Evolutionary conservation across 2,329 filamentous ascomycete species (phyloP).

Genomic region (Blastomyces parvus): DNA sequence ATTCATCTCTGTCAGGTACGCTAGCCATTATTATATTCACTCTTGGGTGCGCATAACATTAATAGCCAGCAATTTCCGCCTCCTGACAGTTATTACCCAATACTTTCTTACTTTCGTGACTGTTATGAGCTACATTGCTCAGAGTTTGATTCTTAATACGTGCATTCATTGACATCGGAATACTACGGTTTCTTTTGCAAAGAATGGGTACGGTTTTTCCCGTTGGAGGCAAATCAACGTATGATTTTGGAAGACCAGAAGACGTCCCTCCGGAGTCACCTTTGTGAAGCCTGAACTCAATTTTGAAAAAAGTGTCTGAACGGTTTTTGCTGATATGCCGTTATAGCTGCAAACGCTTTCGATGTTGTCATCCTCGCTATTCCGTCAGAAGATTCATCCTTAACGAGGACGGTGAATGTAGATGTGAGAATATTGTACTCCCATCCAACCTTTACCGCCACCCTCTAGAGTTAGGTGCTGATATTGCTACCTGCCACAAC

Average conservation of each 20-base stretch:
- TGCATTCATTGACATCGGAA: background rate
- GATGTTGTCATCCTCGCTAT: constrained; percentile 2
- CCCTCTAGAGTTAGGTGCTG: background rate
- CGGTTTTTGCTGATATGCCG: background rate
- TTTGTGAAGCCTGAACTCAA: background rate
- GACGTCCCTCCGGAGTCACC: background rate
- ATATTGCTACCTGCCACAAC: background rate
- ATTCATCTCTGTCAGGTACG: background rate
- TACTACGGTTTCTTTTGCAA: background rate
- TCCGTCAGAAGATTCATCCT: background rate
- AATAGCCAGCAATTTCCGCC: background rate
- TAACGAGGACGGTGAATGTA: background rate
- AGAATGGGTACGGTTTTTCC: background rate
- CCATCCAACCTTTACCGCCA: background rate
- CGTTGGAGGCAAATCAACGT: background rate
- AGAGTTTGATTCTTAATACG: background rate
- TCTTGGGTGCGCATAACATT: background rate
- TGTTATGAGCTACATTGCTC: background rate
- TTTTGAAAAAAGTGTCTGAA: background rate
- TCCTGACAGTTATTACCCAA: background rate
- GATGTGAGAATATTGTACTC: constrained; percentile 2
- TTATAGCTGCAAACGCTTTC: constrained; percentile 2
- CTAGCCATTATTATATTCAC: background rate
- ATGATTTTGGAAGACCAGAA: background rate
- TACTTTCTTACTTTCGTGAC: background rate